Conservation (phyloP, 179 eudicot species). For the Amaranthus tricolor region DNA sequence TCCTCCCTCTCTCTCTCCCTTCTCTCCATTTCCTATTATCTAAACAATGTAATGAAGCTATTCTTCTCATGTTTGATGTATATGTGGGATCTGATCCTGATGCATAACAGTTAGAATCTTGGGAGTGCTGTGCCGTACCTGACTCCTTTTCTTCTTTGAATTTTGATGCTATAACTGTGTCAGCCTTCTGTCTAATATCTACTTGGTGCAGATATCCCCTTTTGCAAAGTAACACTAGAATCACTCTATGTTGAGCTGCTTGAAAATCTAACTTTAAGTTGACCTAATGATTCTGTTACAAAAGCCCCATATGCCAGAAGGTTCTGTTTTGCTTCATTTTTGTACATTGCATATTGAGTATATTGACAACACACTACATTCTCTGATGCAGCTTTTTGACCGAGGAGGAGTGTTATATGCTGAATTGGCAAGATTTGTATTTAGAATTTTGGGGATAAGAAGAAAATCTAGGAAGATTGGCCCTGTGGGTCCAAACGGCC, state of each 20-base stretch:
- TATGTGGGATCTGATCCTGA: background rate
- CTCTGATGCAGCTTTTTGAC: constrained; percentile 60
- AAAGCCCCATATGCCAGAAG: background rate
- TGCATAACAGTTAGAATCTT: background rate
- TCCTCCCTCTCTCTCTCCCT: too few relatives aligned
- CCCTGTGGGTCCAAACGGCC: constrained; percentile 50
- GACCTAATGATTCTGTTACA: background rate
- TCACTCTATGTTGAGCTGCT: background rate
- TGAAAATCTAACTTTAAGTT: background rate
- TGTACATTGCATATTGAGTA: background rate
- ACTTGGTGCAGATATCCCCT: background rate
- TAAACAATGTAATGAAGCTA: background rate
- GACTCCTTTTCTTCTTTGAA: background rate
- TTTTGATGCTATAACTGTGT: background rate
- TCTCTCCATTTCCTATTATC: too few relatives aligned
- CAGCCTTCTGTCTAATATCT: background rate
- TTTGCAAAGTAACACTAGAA: background rate
- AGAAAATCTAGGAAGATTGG: constrained; percentile 48
- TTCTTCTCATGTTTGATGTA: background rate
- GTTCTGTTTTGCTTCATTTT: background rate
- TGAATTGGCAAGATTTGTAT: constrained; percentile 86
- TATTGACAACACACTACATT: background rate
- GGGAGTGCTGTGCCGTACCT: background rate
- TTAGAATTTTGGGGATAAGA: constrained; percentile 64
- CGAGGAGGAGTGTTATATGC: constrained; percentile 76